These are phyloP conservation scores for Colletotrichum noveboracense DNA, from an alignment of 2,329 filamentous ascomycete species.

Conservation along the genomic window DNA sequence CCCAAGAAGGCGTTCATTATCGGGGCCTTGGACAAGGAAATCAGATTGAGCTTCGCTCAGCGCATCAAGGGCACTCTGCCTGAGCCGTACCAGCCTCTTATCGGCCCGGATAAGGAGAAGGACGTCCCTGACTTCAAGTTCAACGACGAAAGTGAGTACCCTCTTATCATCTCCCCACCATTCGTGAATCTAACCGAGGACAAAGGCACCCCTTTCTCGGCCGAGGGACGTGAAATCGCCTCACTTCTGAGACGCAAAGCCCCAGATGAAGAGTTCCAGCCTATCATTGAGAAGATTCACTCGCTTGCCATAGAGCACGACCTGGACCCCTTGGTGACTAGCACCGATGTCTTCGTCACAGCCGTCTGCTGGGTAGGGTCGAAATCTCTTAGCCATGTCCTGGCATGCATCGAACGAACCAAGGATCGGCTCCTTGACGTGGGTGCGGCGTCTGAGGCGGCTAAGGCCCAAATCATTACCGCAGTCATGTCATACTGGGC, in stretches of 20 bases:
- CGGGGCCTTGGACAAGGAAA: slow-evolving; percentile 93
- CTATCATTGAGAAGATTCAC: slow-evolving; percentile 80
- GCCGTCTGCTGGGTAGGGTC: slow-evolving; percentile 92
- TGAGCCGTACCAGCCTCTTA: slow-evolving; percentile 79
- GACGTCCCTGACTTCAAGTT: slow-evolving; percentile 98
- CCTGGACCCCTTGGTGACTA: slow-evolving; percentile 81
- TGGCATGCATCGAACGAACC: slow-evolving; percentile 94
- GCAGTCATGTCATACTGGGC: slow-evolving; percentile 94
- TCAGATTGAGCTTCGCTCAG: slow-evolving; percentile 93
- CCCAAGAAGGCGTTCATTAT: slow-evolving; percentile 93
- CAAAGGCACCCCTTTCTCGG: slow-evolving; percentile 78
- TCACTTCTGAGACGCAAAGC: slow-evolving; percentile 83
- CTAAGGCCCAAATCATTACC: slow-evolving; percentile 85
- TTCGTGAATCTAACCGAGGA: slow-evolving; percentile 22
- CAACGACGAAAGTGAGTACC: slow-evolving; percentile 69
- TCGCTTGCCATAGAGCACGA: slow-evolving; percentile 74
- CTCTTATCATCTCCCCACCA: neutral
- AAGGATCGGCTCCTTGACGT: slow-evolving; percentile 87
- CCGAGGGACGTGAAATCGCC: slow-evolving; percentile 84
- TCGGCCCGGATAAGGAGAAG: slow-evolving; percentile 87
- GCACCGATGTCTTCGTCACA: slow-evolving; percentile 92
- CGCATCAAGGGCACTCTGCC: slow-evolving; percentile 94
- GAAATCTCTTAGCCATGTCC: slow-evolving; percentile 94
- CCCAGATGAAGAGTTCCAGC: slow-evolving; percentile 84
- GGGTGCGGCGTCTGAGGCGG: slow-evolving; percentile 74